Evolutionary conservation across 1,139 yeast species (phyloP).

Genomic region (Hyphopichia buzzinii): DNA sequence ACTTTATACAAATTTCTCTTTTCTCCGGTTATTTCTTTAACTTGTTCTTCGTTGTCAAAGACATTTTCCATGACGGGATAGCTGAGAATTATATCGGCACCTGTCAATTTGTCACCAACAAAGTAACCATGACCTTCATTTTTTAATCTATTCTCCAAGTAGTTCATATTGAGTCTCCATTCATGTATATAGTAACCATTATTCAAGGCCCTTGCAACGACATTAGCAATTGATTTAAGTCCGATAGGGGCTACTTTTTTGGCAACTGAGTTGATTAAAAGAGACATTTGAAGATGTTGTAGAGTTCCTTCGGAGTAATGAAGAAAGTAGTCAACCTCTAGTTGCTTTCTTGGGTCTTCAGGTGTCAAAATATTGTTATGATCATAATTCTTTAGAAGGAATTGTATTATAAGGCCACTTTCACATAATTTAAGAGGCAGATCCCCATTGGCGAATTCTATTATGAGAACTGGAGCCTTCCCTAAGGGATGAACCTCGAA

Average conservation of each 20-base stretch:
- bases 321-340: conserved; percentile 47
- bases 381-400: conserved; percentile 42
- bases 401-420: conserved; percentile 48
- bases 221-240: conserved; percentile 35
- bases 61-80: conserved; percentile 46
- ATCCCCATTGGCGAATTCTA: conserved; percentile 45
- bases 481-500: conserved; percentile 57
- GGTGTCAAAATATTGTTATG: conserved; percentile 32
- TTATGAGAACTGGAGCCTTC: conserved; percentile 52
- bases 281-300: conserved; percentile 43
- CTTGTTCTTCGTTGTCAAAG: conserved; percentile 40
- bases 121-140: conserved; percentile 47
- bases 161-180: conserved; percentile 38
- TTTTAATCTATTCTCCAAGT: conserved; percentile 37
- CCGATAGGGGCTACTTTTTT: conserved; percentile 48
- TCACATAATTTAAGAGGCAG: conserved; percentile 39
- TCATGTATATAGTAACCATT: conserved; percentile 43
- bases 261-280: conserved; percentile 40
- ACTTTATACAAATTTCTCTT: conserved; percentile 29
- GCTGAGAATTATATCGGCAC: conserved; percentile 56
- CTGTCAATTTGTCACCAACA: conserved; percentile 55
- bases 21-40: conserved; percentile 32
- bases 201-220: conserved; percentile 43
- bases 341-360: conserved; percentile 27
- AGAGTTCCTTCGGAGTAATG: conserved; percentile 60